Conservation (phyloP, 2,329 filamentous ascomycete species). For the Amauroascus verrucosus region DNA sequence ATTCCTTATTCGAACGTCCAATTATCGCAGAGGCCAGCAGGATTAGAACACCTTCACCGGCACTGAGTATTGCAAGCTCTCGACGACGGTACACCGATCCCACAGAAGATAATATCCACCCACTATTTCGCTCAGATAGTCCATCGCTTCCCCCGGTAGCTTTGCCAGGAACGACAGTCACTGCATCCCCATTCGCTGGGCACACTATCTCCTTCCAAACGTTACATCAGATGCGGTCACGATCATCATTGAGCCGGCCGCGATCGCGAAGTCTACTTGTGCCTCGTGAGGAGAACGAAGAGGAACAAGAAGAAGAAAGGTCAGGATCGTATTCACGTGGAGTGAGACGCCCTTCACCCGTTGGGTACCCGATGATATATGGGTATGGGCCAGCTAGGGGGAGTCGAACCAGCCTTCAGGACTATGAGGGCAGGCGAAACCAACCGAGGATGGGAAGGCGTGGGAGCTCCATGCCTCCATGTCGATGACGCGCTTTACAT, state of each 20-base stretch:
- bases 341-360: background rate
- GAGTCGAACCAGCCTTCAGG: conserved; percentile 2
- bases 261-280: conserved; percentile 6
- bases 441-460: background rate
- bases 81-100: background rate
- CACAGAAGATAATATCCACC: conserved; percentile 8
- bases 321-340: background rate
- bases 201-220: conserved; percentile 9
- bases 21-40: background rate
- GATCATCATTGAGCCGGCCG: background rate
- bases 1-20: conserved; percentile 2
- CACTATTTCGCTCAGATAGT: conserved; percentile 13
- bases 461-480: conserved; percentile 5
- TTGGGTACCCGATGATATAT: background rate
- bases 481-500: background rate
- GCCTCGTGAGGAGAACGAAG: background rate
- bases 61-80: background rate
- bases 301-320: background rate
- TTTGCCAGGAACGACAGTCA: conserved; percentile 7
- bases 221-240: conserved; percentile 6
- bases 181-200: conserved; percentile 11
- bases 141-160: conserved; percentile 4
- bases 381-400: background rate
- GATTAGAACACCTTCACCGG: conserved; percentile 6
- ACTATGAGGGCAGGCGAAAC: background rate